Conservation (phyloP, 768 basidiomycete genomes). For the Cytidiella melzeri region DNA sequence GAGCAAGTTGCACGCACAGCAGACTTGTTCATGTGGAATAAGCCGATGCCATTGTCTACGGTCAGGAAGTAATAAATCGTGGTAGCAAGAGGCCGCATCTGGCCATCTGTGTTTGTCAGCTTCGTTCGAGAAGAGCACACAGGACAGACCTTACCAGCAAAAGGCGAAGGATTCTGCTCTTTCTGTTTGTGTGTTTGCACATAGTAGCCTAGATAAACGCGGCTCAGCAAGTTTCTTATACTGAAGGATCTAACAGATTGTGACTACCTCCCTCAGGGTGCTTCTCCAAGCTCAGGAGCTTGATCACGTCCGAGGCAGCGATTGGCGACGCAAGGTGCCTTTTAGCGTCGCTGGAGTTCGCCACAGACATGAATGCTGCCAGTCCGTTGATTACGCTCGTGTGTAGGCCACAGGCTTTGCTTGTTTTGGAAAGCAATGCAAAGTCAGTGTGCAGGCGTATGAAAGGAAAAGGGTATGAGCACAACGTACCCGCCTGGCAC, state of each 20-base stretch:
- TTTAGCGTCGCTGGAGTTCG: no score
- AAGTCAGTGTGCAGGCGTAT: no score
- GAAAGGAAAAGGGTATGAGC: no score
- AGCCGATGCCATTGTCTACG: constrained; percentile 32
- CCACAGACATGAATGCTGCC: background rate
- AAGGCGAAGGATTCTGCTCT: constrained; percentile 27
- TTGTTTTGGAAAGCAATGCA: no score
- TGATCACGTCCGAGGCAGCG: constrained; percentile 23
- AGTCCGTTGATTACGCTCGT: no score
- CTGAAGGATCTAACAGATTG: background rate
- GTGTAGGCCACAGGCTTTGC: no score
- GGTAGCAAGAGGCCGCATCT: constrained; percentile 32
- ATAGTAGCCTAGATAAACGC: constrained; percentile 26
- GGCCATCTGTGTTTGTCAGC: constrained; percentile 16
- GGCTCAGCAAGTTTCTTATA: background rate
- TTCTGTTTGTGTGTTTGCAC: constrained; percentile 30
- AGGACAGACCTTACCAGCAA: constrained; percentile 22
- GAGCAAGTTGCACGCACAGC: constrained; percentile 25
- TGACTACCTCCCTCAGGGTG: constrained; percentile 26
- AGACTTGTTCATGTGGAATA: constrained; percentile 45
- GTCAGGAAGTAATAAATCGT: constrained; percentile 46
- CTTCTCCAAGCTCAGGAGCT: constrained; percentile 21
- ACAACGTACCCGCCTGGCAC: no score
- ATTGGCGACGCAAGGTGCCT: constrained; percentile 17
- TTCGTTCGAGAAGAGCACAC: background rate